Percentiles rank a stretch among this genome's conserved stretches.
Evolutionary conservation across 1,284 basidiomycete species (phyloP).

Genomic region (Leccinum idahoense): DNA sequence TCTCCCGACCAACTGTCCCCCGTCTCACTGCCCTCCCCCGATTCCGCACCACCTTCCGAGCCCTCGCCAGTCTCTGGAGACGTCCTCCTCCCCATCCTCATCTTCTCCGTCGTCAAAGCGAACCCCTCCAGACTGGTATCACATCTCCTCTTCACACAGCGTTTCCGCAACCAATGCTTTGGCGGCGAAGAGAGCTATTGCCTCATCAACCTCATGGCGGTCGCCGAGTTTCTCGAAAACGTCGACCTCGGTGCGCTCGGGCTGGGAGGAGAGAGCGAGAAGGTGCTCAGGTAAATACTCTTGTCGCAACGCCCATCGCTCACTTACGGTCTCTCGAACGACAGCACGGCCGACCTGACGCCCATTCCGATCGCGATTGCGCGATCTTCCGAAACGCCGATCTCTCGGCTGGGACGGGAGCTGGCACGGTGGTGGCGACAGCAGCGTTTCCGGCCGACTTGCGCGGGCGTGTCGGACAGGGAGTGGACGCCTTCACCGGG

Average conservation of each 20-base stretch:
- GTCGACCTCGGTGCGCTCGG: slow-evolving; percentile 83
- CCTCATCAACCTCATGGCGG: slow-evolving; percentile 89
- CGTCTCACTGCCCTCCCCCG: slow-evolving; percentile 18
- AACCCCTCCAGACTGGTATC: slow-evolving; percentile 85
- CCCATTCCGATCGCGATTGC: slow-evolving; percentile 57
- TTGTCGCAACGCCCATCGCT: not conserved
- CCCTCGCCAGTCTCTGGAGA: slow-evolving; percentile 64
- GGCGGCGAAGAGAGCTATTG: slow-evolving; percentile 86
- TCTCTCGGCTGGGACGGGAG: slow-evolving; percentile 15
- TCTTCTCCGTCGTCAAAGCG: slow-evolving; percentile 85
- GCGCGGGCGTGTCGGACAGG: slow-evolving; percentile 75
- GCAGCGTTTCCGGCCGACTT: slow-evolving; percentile 25
- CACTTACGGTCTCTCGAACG: not conserved
- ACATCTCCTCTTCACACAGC: slow-evolving; percentile 81
- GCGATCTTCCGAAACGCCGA: slow-evolving; percentile 15
- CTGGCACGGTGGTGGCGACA: not conserved
- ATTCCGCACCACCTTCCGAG: slow-evolving; percentile 25
- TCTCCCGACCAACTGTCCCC: slow-evolving; percentile 19
- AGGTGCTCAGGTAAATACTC: slow-evolving; percentile 45
- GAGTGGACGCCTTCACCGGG: slow-evolving; percentile 77
- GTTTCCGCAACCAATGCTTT: slow-evolving; percentile 73
- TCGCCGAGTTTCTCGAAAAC: slow-evolving; percentile 90
- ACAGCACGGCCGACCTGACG: slow-evolving; percentile 67
- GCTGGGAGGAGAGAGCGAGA: slow-evolving; percentile 61
- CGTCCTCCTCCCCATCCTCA: slow-evolving; percentile 82